Base-by-base conservation (phyloP, 2,329 filamentous ascomycete genomes). In the Fusarium sp. region DNA sequence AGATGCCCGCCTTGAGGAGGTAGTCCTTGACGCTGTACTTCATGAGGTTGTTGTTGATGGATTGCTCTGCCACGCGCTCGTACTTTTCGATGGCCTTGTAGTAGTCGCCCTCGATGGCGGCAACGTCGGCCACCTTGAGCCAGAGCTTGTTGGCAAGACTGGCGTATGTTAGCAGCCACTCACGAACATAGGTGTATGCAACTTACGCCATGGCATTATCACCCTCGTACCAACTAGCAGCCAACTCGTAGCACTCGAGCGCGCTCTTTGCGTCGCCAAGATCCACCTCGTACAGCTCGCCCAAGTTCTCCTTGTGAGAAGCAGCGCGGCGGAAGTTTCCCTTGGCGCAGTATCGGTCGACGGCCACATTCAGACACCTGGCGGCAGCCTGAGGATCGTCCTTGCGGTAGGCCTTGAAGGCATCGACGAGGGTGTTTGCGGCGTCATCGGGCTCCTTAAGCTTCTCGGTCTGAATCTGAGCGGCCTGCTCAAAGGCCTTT, bases 1-100 rank as follows among this genome's bases (percentile, higher is more conserved):
- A 98, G 80, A 98, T 93, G 35, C 95, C 95, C 1, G 94, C 94
- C 85, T 98, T 98, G 79, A 98, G 89, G 79, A 98, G 92, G 85
- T 98, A 98, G 75, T 98, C 95, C 84, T 98, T 98, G 73, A 98
- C 94, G 57, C 91, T 94, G 90, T 94, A 97, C 81, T 92, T 93
- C 93, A 97, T 96, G 67, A 98, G 87, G 83, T 97, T 96, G 87
- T 97, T 98, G 83, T 92, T 92, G 78, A 98, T 91, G 38, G 93
- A 93, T 50, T 90, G 89, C 66, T 90, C 88, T 47, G 94, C 93
- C 58, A 98, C 94, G 79, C 93, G 92, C 83, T 98, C 96, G 85
- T 93, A 98, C 76, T 92, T 89, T 72, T 92, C 89, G 77, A 95
- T 94, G 66, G 94, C 90, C 83, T 93, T 94, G 85, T 92, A 92